A percentile compares a stretch with the other conserved stretches of the same genome.
Conservation (phyloP, 345 rosid genomes). For the Bruguiera gymnorhiza region DNA sequence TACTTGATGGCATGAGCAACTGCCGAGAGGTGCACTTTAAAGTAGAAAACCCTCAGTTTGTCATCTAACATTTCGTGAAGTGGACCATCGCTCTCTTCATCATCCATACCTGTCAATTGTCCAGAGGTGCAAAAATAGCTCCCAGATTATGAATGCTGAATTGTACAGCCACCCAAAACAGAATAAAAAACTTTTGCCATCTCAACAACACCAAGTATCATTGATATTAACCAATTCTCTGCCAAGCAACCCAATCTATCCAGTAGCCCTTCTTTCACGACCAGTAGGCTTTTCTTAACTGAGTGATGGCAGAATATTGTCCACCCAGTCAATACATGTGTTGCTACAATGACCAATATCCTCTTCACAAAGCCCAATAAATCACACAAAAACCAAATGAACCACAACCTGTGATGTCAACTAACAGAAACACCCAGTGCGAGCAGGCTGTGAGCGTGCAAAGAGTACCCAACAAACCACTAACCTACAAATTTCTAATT, state of each 20-base stretch:
- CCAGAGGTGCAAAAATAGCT: background rate
- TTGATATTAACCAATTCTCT: background rate
- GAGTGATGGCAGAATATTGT: background rate
- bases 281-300: background rate
- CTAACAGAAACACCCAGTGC: too few relatives aligned
- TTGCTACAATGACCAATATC: background rate
- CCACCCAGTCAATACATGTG: background rate
- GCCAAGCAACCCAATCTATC: background rate
- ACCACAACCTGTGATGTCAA: background rate
- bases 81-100: slow-evolving; percentile 62
- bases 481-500: slow-evolving; percentile 1
- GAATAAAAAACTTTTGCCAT: background rate
- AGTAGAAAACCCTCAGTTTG: slow-evolving; percentile 65
- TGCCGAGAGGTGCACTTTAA: slow-evolving; percentile 63
- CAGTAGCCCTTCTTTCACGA: background rate
- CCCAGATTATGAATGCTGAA: background rate
- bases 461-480: background rate
- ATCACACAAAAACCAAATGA: background rate
- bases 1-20: slow-evolving; percentile 72
- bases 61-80: slow-evolving; percentile 81
- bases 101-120: slow-evolving; percentile 91
- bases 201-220: background rate
- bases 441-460: too few relatives aligned
- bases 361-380: background rate
- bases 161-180: too few relatives aligned